Conservation (phyloP, 345 rosid genomes). For the Eucalyptus marginata region DNA sequence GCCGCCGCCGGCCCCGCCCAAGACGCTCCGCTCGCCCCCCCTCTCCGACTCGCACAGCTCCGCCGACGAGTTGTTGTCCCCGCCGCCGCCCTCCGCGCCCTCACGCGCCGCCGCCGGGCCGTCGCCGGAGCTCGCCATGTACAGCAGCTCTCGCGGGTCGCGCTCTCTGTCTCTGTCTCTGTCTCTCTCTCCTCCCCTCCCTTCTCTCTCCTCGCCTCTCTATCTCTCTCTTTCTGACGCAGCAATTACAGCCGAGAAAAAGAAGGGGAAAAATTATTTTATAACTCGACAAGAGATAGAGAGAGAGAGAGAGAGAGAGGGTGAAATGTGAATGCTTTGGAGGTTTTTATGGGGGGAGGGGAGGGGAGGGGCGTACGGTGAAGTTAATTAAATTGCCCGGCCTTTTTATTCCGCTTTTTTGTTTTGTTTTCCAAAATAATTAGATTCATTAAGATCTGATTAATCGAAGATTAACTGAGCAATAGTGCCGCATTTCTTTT, state of each 20-base stretch:
- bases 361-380: neutral
- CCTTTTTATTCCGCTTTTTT: neutral
- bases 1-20: neutral
- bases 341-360: neutral
- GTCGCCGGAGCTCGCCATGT: neutral
- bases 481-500: neutral
- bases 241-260: neutral
- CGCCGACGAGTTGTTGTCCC: neutral
- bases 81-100: neutral
- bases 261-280: neutral
- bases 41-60: neutral
- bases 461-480: neutral
- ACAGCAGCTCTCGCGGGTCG: neutral
- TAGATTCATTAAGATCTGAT: neutral
- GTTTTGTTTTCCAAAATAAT: neutral
- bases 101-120: neutral
- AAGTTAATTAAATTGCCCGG: neutral
- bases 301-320: neutral
- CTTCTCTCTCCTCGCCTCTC: neutral
- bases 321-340: neutral
- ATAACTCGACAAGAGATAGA: neutral
- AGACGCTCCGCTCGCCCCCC: neutral
- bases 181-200: neutral
- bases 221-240: neutral
- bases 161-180: neutral